Base-by-base conservation (phyloP, 1,284 basidiomycete genomes). In the Marasmius tenuissimus region DNA sequence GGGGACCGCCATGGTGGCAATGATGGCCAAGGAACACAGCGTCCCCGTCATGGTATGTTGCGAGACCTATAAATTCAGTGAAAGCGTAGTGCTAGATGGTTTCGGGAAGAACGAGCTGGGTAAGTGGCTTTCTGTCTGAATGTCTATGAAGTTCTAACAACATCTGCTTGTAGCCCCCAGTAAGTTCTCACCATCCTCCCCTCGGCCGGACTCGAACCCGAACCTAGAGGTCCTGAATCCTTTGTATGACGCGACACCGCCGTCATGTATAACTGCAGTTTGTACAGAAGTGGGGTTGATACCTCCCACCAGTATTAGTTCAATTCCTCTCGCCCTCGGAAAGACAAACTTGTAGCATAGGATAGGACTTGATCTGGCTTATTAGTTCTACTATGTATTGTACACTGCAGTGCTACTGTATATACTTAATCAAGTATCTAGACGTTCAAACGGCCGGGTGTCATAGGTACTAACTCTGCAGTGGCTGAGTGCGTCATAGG, bases 21-120 rank as follows among this genome's bases (percentile, higher is more conserved):
- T 99, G 94, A 88, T 98, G 82, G 94, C 95, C 0, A 93, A 94
- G 73, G 87, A 88, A 59, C 86, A 92, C 70, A 89, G 89, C 20
- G 90, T 98, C 1, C 97, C 97, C 7, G 95, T 98, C 16, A 88
- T 99, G 57, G 95, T 97, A 16, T 98, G 96, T 69, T 97, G 96
- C 69, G 97, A 99, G 78, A 99, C 97, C 18, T 98, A 98, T 82
- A 99, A 99, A 75, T 98, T 97, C 70, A 92, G 92, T 22, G 97
- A 99, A 69, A 87, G 89, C 39, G 91, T 99, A 39, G 91, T 94
- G 73, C 81, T 99, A 56, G 97, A 99, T 75, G 92, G 92, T 37
- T 95, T 99, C 66, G 95, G 94, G 35, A 94, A 93, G 74, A 99
- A 99, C 73, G 97, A 99, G 76, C 80, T 97, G 39, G 94, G 96